Percentiles rank a stretch among this genome's conserved stretches.
Evolutionary conservation across 768 basidiomycete genomes (phyloP).

Genomic region (Tulasnella sp.): DNA sequence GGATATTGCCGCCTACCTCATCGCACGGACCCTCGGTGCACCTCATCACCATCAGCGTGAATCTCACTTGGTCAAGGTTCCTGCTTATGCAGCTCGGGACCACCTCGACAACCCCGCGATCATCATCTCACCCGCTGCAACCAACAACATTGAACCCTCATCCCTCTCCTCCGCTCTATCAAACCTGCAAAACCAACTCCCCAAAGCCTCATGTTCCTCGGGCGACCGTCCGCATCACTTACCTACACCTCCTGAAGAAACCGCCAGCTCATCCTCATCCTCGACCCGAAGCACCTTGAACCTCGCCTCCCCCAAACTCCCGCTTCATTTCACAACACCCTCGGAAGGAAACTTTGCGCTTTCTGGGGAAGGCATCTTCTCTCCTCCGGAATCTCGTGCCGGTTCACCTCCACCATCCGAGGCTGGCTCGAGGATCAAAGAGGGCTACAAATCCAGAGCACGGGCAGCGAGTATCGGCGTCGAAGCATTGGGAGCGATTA

Average conservation of each 20-base stretch:
- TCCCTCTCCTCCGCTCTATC: constrained; percentile 16
- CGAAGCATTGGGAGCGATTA: constrained; percentile 17
- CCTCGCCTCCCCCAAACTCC: background rate
- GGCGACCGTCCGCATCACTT: background rate
- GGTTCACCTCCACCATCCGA: constrained; percentile 7
- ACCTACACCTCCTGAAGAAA: constrained; percentile 2
- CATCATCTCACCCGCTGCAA: constrained; percentile 22
- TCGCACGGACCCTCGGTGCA: constrained; percentile 25
- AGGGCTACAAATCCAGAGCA: background rate
- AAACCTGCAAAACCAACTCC: background rate
- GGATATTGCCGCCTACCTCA: constrained; percentile 28
- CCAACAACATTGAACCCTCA: background rate
- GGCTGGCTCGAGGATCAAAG: background rate
- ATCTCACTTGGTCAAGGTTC: background rate
- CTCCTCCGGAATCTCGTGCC: constrained; percentile 27
- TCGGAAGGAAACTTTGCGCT: constrained; percentile 26
- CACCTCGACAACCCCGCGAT: constrained; percentile 15
- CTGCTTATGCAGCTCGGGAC: background rate
- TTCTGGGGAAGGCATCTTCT: constrained; percentile 26
- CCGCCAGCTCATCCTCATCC: constrained; percentile 9
- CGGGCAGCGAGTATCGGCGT: constrained; percentile 16
- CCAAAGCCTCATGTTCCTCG: constrained; percentile 2
- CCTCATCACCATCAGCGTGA: constrained; percentile 15
- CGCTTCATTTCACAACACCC: constrained; percentile 18
- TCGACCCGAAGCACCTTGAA: background rate